A percentile compares a stretch with the other conserved stretches of the same genome.
These are phyloP conservation scores for Fusarium anthophilum DNA, from an alignment of 2,329 filamentous ascomycete species.

Conservation along the genomic window DNA sequence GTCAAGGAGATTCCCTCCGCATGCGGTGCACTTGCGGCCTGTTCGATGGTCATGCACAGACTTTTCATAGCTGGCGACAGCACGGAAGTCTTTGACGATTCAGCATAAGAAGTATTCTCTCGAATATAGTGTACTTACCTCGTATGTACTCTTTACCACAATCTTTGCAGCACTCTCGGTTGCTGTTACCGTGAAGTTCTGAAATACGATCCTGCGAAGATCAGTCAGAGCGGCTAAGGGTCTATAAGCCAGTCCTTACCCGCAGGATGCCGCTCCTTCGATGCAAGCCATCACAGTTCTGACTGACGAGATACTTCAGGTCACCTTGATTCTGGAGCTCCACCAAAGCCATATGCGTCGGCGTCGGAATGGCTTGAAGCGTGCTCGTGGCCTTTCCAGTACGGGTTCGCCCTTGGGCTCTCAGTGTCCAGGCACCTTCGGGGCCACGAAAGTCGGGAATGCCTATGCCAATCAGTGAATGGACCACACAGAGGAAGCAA, in stretches of 20 bases:
- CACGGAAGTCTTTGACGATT: slow-evolving; percentile 51
- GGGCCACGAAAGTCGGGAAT: slow-evolving; percentile 61
- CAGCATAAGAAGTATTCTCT: background rate
- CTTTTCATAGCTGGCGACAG: slow-evolving; percentile 54
- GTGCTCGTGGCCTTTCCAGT: slow-evolving; percentile 48
- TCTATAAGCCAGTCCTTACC: slow-evolving; percentile 34
- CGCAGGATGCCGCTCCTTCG: slow-evolving; percentile 57
- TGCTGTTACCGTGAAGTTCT: slow-evolving; percentile 59
- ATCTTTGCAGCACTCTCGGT: slow-evolving; percentile 55
- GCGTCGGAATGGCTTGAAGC: slow-evolving; percentile 55
- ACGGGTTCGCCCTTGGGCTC: slow-evolving; percentile 52
- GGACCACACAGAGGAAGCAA: rapidly evolving
- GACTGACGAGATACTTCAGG: slow-evolving; percentile 56
- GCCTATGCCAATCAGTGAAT: slow-evolving; percentile 36
- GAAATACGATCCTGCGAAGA: slow-evolving; percentile 51
- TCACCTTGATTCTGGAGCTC: slow-evolving; percentile 53
- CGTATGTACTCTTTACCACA: slow-evolving; percentile 58
- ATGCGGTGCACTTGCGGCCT: slow-evolving; percentile 54
- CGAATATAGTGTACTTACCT: slow-evolving; percentile 35
- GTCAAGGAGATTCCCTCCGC: slow-evolving; percentile 52
- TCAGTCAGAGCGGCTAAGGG: rapidly evolving
- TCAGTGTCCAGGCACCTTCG: slow-evolving; percentile 56
- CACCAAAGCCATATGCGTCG: slow-evolving; percentile 58
- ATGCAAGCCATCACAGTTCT: slow-evolving; percentile 53
- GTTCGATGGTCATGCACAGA: slow-evolving; percentile 57